These are phyloP conservation scores for Flaveria bidentis DNA, from an alignment of 129 eudicot genomes.

Conservation along the genomic window DNA sequence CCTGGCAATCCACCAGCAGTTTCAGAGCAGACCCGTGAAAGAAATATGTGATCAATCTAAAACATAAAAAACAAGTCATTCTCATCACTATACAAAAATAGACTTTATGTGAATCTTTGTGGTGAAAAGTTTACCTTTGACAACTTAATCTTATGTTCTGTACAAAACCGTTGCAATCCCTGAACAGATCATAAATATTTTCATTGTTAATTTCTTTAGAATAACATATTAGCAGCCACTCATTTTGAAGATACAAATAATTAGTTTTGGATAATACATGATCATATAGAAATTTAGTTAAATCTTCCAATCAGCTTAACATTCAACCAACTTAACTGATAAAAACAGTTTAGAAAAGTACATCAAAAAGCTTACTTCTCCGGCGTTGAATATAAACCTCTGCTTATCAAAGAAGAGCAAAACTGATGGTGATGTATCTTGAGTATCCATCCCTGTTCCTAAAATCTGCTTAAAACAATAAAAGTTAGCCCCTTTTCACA, in stretches of 20 bases:
- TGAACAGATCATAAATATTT: conserved; percentile 33
- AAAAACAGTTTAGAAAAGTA: neutral
- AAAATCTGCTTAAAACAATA: conserved; percentile 46
- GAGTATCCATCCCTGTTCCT: conserved; percentile 99
- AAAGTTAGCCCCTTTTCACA: neutral
- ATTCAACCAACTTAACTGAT: neutral
- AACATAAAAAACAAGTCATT: neutral
- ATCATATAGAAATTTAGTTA: neutral
- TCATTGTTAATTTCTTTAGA: neutral
- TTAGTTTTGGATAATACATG: neutral
- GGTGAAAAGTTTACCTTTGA: conserved; percentile 57
- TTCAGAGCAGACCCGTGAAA: conserved; percentile 97
- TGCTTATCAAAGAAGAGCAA: conserved; percentile 89
- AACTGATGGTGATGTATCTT: conserved; percentile 90
- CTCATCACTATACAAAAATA: neutral
- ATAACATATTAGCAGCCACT: neutral
- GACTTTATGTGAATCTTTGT: neutral
- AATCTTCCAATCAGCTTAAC: conserved; percentile 1
- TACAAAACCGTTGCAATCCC: conserved; percentile 96
- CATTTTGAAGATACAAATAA: neutral
- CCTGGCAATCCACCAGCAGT: conserved; percentile 99
- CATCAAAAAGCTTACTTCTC: conserved; percentile 66
- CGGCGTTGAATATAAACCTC: conserved; percentile 90
- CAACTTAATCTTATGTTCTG: conserved; percentile 84
- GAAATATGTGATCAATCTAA: conserved; percentile 96